phyloP scores from a whole-genome alignment of 2,329 filamentous ascomycete genomes.

The Calonectria hawksworthii region DNA sequence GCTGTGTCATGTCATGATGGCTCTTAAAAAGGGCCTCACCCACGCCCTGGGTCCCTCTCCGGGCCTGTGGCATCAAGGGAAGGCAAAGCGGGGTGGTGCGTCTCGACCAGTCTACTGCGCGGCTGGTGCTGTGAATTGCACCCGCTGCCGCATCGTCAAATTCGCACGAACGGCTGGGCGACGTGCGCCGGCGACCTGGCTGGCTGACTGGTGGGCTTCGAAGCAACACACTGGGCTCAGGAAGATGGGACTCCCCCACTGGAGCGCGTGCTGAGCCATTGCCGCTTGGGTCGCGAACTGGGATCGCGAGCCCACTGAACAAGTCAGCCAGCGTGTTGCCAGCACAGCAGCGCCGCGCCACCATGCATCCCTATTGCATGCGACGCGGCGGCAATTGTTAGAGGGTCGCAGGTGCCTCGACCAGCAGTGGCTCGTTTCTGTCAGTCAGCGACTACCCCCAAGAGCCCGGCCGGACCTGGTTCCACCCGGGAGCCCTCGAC shows the following conservation, averaged over 20 bases:
- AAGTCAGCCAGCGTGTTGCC: slow-evolving; percentile 39
- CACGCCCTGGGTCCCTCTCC: slow-evolving; percentile 10
- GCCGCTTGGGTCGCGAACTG: slow-evolving; percentile 27
- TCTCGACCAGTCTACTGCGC: slow-evolving; percentile 14
- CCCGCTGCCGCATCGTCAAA: slow-evolving; percentile 24
- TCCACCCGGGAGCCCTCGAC: slow-evolving; percentile 26
- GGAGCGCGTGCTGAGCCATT: slow-evolving; percentile 25
- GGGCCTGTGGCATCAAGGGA: slow-evolving; percentile 10
- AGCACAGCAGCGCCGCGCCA: slow-evolving; percentile 33
- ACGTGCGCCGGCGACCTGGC: slow-evolving; percentile 5
- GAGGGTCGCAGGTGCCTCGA: slow-evolving; percentile 23
- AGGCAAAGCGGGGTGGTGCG: slow-evolving; percentile 23
- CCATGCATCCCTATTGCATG: slow-evolving; percentile 28
- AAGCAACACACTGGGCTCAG: slow-evolving; percentile 18
- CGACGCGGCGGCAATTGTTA: slow-evolving; percentile 35
- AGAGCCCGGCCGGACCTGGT: slow-evolving; percentile 14
- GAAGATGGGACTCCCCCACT: slow-evolving; percentile 26
- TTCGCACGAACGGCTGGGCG: slow-evolving; percentile 34
- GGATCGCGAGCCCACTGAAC: slow-evolving; percentile 29
- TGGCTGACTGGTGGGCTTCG: slow-evolving; percentile 17
- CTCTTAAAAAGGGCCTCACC: slow-evolving; percentile 8
- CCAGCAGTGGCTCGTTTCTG: slow-evolving; percentile 1
- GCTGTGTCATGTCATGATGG: slow-evolving; percentile 16
- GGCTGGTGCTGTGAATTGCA: slow-evolving; percentile 15
- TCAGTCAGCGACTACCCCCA: slow-evolving; percentile 5